Base-by-base conservation (phyloP, 176 grass and related monocot genomes). In the Hsuehochloa calcarea region DNA sequence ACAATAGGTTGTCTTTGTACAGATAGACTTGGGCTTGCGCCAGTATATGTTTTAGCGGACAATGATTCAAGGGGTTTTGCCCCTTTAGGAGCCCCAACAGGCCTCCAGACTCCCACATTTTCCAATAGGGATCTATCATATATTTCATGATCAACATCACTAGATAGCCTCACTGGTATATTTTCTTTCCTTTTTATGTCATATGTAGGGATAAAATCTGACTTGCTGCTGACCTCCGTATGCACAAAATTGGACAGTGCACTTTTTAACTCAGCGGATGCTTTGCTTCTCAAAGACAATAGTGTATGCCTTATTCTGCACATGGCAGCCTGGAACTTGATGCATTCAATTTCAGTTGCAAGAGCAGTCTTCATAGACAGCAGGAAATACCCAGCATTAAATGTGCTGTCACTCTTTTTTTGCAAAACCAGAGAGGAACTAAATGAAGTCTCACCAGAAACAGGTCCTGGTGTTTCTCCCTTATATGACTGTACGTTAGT, bases 321-420 rank as follows among this genome's bases (percentile, higher is more conserved):
- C 96, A 98, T 94, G 58, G 93, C 85, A 40, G 91, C 93, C 89
- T 98, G 96, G 90, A 92, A 95, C 43, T 82, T 92, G 67, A 94
- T 91, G 68, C 93, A 98, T 83, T 98, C 96, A 64, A 96, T 85
- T 78, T 98, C 91, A 78, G 91, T 94, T 77, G 91, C 96, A 80
- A 98, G 81, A 65, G 88, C 89, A 66, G 94, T 90, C 90, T 95
- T 98, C 65, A 86, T 87, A 82, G 96, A 91, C 12, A 98, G 66
- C 54, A 98, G 83, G 79, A 95, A 90, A 85, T 87, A 75, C 12
- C 86, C 88, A 12, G 86, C 81, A 61, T 94, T 89, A 34, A 92
- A 77, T 71, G 90, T 86, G 83, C 19, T 87, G 23, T 92, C 91
- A 84, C 60, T 98, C 80, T 93, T 98, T 75, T 93, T 98, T 75